Conservation (phyloP, 257 asterid genomes). For the Linderniella brevidens region DNA sequence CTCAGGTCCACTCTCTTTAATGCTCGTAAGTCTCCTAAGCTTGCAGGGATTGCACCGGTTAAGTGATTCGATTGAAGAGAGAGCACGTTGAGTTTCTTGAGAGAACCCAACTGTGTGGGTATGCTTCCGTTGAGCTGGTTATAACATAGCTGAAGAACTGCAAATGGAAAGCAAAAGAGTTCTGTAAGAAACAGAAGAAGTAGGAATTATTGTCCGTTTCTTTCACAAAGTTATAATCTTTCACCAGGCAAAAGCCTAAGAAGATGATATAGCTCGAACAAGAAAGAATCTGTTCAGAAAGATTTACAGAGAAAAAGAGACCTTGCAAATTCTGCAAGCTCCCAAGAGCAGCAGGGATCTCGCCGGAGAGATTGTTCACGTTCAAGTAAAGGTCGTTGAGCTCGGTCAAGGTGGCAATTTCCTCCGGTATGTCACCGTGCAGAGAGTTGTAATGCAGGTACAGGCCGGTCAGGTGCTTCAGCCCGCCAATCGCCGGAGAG, state of each 20-base stretch:
- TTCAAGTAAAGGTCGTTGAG: conserved; percentile 72
- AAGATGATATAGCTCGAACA: too few relatives aligned
- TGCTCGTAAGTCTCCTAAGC: conserved; percentile 55
- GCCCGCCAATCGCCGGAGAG: conserved; percentile 51
- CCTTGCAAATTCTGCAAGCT: conserved; percentile 70
- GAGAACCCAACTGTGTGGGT: conserved; percentile 51
- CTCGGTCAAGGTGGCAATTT: conserved; percentile 39
- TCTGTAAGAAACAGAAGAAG: too few relatives aligned
- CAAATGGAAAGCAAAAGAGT: conserved; percentile 4
- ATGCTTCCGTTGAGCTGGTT: conserved; percentile 70
- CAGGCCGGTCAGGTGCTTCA: conserved; percentile 59
- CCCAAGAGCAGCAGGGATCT: conserved; percentile 65
- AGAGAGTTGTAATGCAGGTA: conserved; percentile 76
- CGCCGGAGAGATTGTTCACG: conserved; percentile 67
- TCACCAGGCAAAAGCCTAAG: too few relatives aligned
- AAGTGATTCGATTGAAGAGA: conserved; percentile 65
- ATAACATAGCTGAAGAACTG: conserved; percentile 88
- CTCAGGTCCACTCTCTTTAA: conserved; percentile 68
- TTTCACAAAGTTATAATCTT: too few relatives aligned
- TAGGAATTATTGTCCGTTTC: too few relatives aligned
- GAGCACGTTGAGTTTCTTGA: conserved; percentile 56
- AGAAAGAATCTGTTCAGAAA: too few relatives aligned
- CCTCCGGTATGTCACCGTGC: conserved; percentile 60
- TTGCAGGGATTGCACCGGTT: conserved; percentile 89
- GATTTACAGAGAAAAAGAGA: conserved; percentile 9